Evolutionary conservation across 805 yeast species (phyloP).

Genomic region (Nakazawaea siamensis): DNA sequence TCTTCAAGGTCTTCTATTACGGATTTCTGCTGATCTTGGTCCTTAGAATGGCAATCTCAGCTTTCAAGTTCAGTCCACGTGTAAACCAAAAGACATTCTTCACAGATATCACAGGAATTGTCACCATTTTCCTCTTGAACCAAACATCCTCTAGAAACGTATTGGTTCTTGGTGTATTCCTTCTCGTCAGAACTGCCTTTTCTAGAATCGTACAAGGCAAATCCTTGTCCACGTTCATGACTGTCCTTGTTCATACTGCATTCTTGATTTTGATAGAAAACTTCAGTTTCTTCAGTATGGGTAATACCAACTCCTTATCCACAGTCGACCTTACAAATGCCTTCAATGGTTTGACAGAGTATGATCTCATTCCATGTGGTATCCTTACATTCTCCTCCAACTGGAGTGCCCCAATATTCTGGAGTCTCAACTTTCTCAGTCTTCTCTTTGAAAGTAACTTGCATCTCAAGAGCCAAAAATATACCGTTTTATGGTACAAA

Average conservation of each 20-base stretch:
- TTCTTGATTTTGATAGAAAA: slow-evolving; percentile 55
- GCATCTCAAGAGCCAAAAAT: slow-evolving; percentile 14
- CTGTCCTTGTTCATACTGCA: slow-evolving; percentile 17
- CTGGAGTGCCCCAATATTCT: slow-evolving; percentile 78
- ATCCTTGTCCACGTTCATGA: slow-evolving; percentile 12
- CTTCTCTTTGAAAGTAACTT: slow-evolving; percentile 28
- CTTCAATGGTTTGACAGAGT: slow-evolving; percentile 76
- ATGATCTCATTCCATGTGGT: slow-evolving; percentile 67
- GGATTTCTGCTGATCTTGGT: slow-evolving; percentile 21
- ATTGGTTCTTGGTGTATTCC: slow-evolving; percentile 37
- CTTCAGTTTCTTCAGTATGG: slow-evolving; percentile 75
- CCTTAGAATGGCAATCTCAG: slow-evolving; percentile 20
- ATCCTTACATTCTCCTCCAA: slow-evolving; percentile 73
- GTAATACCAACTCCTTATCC: slow-evolving; percentile 88
- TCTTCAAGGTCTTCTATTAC: slow-evolving; percentile 26
- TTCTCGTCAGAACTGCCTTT: slow-evolving; percentile 16
- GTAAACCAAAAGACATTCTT: slow-evolving; percentile 14
- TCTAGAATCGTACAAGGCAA: neutral
- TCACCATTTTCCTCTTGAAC: slow-evolving; percentile 35
- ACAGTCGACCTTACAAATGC: slow-evolving; percentile 88
- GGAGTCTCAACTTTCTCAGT: slow-evolving; percentile 49
- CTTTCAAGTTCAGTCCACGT: slow-evolving; percentile 11
- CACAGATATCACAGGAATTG: slow-evolving; percentile 28
- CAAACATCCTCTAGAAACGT: slow-evolving; percentile 41
- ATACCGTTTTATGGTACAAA: slow-evolving; percentile 27